Evolutionary conservation across 2,329 filamentous ascomycete species (phyloP).

Genomic region (Sarocladium strictum): DNA sequence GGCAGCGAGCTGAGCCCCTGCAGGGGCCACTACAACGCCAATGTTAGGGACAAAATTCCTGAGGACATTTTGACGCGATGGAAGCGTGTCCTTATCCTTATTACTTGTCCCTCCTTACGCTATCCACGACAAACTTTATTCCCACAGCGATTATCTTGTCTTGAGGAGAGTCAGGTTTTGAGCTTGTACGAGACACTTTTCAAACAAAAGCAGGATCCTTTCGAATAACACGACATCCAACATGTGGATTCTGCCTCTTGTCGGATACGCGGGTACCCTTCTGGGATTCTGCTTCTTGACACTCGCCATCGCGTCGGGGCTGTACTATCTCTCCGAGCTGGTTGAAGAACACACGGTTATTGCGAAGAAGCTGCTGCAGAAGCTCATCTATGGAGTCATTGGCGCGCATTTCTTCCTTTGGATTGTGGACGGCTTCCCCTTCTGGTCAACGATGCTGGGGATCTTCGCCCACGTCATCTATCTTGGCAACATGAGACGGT

Average conservation of each 20-base stretch:
- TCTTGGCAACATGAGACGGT: slow-evolving; percentile 72
- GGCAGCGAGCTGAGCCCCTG: not conserved
- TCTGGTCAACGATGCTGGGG: slow-evolving; percentile 66
- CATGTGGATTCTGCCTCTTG: slow-evolving; percentile 94
- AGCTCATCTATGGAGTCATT: slow-evolving; percentile 79
- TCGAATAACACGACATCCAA: slow-evolving; percentile 21
- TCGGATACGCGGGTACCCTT: slow-evolving; percentile 83
- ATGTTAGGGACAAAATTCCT: not conserved
- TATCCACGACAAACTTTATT: not conserved
- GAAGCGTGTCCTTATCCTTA: slow-evolving; percentile 4
- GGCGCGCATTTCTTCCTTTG: slow-evolving; percentile 67
- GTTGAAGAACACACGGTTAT: slow-evolving; percentile 97
- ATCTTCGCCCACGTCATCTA: slow-evolving; percentile 81
- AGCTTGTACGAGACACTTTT: not conserved
- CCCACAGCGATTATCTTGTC: not conserved
- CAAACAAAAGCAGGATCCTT: not conserved
- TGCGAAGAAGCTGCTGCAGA: slow-evolving; percentile 78
- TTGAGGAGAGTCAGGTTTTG: too few relatives aligned
- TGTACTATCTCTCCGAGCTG: slow-evolving; percentile 96
- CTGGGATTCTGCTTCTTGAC: slow-evolving; percentile 93
- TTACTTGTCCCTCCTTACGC: not conserved
- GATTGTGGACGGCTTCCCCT: slow-evolving; percentile 79
- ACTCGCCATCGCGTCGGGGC: slow-evolving; percentile 90
- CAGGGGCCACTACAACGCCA: not conserved
- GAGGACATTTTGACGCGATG: slow-evolving; percentile 1